Evolutionary conservation across 176 grass and related monocot genomes (phyloP).

Genomic region (Saccharum spontaneum): DNA sequence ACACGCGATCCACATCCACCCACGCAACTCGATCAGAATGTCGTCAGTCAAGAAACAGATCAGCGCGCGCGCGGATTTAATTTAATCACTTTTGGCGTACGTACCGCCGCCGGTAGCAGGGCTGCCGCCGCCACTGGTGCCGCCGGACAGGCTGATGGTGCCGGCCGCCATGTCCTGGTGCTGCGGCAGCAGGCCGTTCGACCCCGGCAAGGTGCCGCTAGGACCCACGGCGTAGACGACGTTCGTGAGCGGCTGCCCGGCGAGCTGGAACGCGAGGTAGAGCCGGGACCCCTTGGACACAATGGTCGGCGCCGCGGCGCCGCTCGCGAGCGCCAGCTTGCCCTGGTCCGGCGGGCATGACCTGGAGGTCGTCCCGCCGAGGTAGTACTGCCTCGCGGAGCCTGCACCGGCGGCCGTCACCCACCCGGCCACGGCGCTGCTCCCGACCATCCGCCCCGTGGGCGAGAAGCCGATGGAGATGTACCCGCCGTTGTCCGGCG

Average conservation of each 20-base stretch:
- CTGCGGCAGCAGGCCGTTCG: constrained; percentile 17
- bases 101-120: constrained; percentile 25
- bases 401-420: neutral
- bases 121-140: neutral
- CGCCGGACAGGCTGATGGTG: constrained; percentile 30
- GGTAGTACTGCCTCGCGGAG: constrained; percentile 56
- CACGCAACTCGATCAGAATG: neutral
- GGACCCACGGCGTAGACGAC: constrained; percentile 54
- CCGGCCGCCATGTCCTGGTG: constrained; percentile 42
- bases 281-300: constrained; percentile 47
- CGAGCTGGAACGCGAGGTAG: constrained; percentile 59
- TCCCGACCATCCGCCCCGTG: constrained; percentile 51
- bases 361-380: constrained; percentile 44
- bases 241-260: constrained; percentile 20
- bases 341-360: constrained; percentile 57
- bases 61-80: neutral
- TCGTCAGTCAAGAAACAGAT: neutral
- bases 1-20: neutral
- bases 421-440: constrained; percentile 59
- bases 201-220: neutral
- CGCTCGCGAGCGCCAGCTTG: constrained; percentile 16
- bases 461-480: constrained; percentile 47
- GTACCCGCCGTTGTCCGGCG: constrained; percentile 59
- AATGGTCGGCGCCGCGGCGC: constrained; percentile 26
- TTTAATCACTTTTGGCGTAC: neutral